Evolutionary conservation across 805 yeast species (phyloP).

Genomic region (Yamadazyma endophytica): DNA sequence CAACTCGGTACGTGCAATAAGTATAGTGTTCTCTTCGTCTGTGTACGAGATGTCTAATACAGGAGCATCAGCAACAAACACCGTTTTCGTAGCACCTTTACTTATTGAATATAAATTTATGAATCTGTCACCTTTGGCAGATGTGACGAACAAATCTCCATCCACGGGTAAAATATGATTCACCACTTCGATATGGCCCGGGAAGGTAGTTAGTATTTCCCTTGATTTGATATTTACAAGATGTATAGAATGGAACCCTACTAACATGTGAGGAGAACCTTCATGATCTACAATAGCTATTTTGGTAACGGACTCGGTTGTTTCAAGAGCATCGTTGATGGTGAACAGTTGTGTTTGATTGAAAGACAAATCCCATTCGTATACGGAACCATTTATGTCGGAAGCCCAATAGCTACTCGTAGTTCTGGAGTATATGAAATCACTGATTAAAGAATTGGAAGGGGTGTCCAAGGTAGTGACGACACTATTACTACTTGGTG

Average conservation of each 20-base stretch:
- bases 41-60: conserved; percentile 40
- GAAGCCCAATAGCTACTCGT: conserved; percentile 53
- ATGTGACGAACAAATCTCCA: conserved; percentile 53
- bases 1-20: conserved; percentile 65
- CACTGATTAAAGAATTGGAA: conserved; percentile 43
- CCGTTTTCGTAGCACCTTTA: conserved; percentile 42
- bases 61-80: conserved; percentile 68
- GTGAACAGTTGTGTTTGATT: conserved; percentile 39
- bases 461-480: conserved; percentile 49
- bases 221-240: conserved; percentile 41
- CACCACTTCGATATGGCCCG: conserved; percentile 76
- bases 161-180: conserved; percentile 41
- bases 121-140: conserved; percentile 79
- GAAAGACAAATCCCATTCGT: conserved; percentile 60
- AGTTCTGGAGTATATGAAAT: conserved; percentile 40
- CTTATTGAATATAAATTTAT: conserved; percentile 62
- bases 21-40: conserved; percentile 24
- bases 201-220: conserved; percentile 48
- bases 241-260: conserved; percentile 65
- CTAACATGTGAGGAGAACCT: conserved; percentile 42
- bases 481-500: conserved; percentile 61
- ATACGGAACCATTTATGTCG: conserved; percentile 54
- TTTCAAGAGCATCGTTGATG: conserved; percentile 31
- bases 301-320: conserved; percentile 29
- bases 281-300: conserved; percentile 24